Conservation (phyloP, 2,329 filamentous ascomycete genomes). For the Paraphoma sp. region DNA sequence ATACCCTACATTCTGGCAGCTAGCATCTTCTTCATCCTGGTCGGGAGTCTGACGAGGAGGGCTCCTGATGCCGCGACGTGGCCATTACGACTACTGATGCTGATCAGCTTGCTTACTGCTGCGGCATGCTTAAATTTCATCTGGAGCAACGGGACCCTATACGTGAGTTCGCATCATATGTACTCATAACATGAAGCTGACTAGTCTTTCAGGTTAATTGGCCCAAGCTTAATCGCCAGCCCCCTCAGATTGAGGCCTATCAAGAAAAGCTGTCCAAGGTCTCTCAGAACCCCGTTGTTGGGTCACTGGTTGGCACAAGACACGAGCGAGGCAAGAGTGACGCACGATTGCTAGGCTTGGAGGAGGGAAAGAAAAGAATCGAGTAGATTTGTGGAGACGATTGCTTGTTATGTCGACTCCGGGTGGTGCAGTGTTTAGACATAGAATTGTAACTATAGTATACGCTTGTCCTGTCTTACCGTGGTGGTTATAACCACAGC, state of each 20-base stretch:
- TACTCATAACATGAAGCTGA: neutral
- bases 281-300: constrained; percentile 81
- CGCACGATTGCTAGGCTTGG: constrained; percentile 80
- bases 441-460: neutral
- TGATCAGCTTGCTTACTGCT: constrained; percentile 77
- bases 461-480: neutral
- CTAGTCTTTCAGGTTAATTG: constrained; percentile 78
- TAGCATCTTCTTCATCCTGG: constrained; percentile 80
- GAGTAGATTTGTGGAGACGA: constrained; percentile 62
- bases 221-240: constrained; percentile 92
- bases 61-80: constrained; percentile 77
- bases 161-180: constrained; percentile 68
- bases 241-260: constrained; percentile 86
- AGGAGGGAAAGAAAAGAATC: constrained; percentile 98
- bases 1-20: constrained; percentile 90
- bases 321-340: constrained; percentile 88
- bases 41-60: constrained; percentile 75
- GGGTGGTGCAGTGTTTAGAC: neutral
- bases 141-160: constrained; percentile 84
- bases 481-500: neutral
- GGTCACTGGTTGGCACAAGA: constrained; percentile 67
- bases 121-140: constrained; percentile 80
- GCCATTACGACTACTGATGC: constrained; percentile 79
- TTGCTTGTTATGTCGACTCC: neutral
- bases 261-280: constrained; percentile 85